Base-by-base conservation (phyloP, 805 yeast species). In the Lipomyces spencermartinsiae region DNA sequence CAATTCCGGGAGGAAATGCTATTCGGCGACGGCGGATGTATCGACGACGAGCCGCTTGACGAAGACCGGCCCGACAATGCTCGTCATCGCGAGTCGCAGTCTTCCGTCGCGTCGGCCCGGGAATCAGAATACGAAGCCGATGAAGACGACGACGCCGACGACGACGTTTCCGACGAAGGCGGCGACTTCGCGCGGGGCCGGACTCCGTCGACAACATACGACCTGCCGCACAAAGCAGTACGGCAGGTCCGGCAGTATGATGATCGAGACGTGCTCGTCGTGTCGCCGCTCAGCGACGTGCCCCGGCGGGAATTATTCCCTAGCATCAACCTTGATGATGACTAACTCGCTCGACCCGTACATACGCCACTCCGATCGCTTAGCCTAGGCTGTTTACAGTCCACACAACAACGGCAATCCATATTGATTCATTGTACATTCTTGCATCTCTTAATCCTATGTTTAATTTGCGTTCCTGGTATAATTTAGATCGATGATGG, bases 71-170 rank as follows among this genome's bases (percentile, higher is more conserved):
- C 29, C 1, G 49, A 16, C 29, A 22, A 49, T 19, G 19, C 25
- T 22, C 19, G 6, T 49, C 63, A 22, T 37, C 39, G 39, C 49
- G 33, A 9, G 58, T 60, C 58, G 59, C 31, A 19, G 37, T 53
- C n/a, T 6, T 39, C 12, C 37, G 37, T 22, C 25, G 29, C 34
- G 34, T 19, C n/a, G 56, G 59, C 25, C 22, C 59, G 22, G 46
- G 65, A 61, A 37, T 33, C 61, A 10, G 65, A 62, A 33, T 61
- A 61, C 54, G 62, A 65, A 19, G 68, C 68, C 14, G 65, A 62
- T 39, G 63, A 58, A 14, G 56, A 53, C 19, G 56, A 53, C 10
- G 56, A 53, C 56, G 56, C 22, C 22, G 56, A n/a, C 33, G 1
- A 16, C n/a, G 56, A 53, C 16, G 56, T 7, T 16, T 16, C 29